These are phyloP conservation scores for Erodium chrysanthum DNA, from an alignment of 441 rosid genomes.

Conservation along the genomic window DNA sequence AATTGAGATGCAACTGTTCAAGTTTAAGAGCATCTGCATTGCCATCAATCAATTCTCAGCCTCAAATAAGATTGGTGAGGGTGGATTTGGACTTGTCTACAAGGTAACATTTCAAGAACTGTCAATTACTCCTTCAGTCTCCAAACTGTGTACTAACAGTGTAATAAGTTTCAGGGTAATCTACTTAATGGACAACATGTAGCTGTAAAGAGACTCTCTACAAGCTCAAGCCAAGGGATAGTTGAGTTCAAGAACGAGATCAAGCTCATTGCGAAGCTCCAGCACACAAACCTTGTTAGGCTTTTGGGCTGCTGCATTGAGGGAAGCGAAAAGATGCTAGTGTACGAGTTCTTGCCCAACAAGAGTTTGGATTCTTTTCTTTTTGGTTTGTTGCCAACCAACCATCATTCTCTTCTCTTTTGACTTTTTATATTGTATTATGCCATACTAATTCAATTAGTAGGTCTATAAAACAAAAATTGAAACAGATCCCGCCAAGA, in stretches of 20 bases:
- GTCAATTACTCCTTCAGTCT: no score
- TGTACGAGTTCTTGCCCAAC: slow-evolving; percentile 6
- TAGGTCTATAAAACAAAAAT: no score
- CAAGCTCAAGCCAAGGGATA: background rate
- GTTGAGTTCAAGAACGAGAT: background rate
- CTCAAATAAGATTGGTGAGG: background rate
- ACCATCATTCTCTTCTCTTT: background rate
- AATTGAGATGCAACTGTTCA: background rate
- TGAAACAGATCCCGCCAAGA: background rate
- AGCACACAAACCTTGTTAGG: background rate
- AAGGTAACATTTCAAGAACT: background rate
- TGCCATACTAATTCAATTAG: no score
- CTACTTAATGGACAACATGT: background rate
- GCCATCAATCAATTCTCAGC: background rate
- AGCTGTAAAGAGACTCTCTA: slow-evolving; percentile 4
- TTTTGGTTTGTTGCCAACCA: slow-evolving; percentile 1
- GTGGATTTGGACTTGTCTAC: slow-evolving; percentile 3
- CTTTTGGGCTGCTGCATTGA: slow-evolving; percentile 3
- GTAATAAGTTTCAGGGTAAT: background rate
- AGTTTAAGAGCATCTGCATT: background rate
- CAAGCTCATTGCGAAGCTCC: background rate
- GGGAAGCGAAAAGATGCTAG: background rate
- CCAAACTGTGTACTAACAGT: no score
- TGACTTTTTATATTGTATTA: no score
- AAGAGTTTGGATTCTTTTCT: slow-evolving; percentile 5